Conservation (phyloP, 129 eudicot genomes). For the Arctium lappa region DNA sequence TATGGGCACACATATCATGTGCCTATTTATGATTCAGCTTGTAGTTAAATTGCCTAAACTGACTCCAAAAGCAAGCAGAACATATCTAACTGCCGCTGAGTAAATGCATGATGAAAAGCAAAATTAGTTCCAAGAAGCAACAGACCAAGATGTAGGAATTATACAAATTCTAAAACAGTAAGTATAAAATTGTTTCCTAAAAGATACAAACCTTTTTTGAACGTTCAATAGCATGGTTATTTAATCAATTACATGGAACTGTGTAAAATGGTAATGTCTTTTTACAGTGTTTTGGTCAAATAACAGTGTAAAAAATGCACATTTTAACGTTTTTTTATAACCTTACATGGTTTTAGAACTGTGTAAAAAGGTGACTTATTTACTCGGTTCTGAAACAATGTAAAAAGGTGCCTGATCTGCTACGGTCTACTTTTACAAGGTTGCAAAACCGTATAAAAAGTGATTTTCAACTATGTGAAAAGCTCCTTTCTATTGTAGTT, state of each 20-base stretch:
- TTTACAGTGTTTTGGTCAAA: not conserved
- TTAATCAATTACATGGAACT: not conserved
- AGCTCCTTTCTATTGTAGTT: not conserved
- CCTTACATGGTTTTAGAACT: not conserved
- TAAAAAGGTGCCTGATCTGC: no score
- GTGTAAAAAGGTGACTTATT: no score
- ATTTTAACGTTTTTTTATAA: no score
- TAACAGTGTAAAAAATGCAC: not conserved
- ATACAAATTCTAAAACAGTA: not conserved
- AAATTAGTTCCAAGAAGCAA: not conserved
- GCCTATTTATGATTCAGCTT: not conserved
- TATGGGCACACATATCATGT: not conserved
- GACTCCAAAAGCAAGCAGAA: not conserved
- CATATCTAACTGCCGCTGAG: not conserved
- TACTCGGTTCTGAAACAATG: no score
- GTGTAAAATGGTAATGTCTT: not conserved
- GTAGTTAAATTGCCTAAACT: not conserved
- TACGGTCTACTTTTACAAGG: no score
- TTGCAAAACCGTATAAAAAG: no score
- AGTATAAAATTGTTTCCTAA: not conserved
- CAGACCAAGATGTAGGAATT: not conserved
- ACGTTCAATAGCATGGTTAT: constrained; percentile 62
- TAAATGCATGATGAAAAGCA: not conserved
- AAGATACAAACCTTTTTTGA: constrained; percentile 64
- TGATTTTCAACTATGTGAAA: not conserved